Evolutionary conservation across 768 basidiomycete genomes (phyloP).

Genomic region (Chalciporus chontae): DNA sequence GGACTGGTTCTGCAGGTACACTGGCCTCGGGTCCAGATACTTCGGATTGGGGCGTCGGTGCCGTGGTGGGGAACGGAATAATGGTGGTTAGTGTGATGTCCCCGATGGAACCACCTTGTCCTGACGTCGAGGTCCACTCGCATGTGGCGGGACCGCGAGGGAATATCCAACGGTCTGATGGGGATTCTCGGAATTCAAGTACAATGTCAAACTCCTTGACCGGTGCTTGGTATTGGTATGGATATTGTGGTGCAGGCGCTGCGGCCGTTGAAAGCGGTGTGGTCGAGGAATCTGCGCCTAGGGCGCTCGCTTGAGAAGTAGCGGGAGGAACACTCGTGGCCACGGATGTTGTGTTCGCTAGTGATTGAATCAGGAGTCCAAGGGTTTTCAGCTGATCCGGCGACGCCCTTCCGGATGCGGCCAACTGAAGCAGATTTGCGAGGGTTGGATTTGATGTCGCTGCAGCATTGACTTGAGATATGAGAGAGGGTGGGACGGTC

Average conservation of each 20-base stretch:
- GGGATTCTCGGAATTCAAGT: slow-evolving; percentile 63
- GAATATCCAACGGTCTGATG: slow-evolving; percentile 63
- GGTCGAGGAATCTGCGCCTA: slow-evolving; percentile 9
- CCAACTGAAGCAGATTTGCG: slow-evolving; percentile 60
- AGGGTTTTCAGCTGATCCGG: slow-evolving; percentile 65
- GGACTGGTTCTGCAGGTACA: slow-evolving; percentile 4
- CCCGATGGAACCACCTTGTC: slow-evolving; percentile 13
- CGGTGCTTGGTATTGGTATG: slow-evolving; percentile 27
- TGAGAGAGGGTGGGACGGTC: slow-evolving; percentile 52
- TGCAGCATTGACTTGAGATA: slow-evolving; percentile 63
- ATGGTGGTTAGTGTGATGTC: slow-evolving; percentile 42
- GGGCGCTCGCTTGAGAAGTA: slow-evolving; percentile 4
- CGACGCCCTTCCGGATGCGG: slow-evolving; percentile 57
- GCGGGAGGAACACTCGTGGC: slow-evolving; percentile 2
- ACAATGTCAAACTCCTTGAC: slow-evolving; percentile 69
- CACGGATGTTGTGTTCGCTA: slow-evolving; percentile 37
- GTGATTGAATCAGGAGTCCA: slow-evolving; percentile 67
- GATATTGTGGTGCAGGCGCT: slow-evolving; percentile 8
- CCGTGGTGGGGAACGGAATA: slow-evolving; percentile 40
- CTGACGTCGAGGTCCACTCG: slow-evolving; percentile 34
- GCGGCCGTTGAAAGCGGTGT: slow-evolving; percentile 12
- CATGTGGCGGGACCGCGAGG: slow-evolving; percentile 57
- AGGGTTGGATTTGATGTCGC: slow-evolving; percentile 67
- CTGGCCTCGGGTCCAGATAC: slow-evolving; percentile 11
- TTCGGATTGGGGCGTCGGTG: slow-evolving; percentile 7